Evolutionary conservation across 2,329 filamentous ascomycete genomes (phyloP).

Genomic region (Peltaster fructicola): DNA sequence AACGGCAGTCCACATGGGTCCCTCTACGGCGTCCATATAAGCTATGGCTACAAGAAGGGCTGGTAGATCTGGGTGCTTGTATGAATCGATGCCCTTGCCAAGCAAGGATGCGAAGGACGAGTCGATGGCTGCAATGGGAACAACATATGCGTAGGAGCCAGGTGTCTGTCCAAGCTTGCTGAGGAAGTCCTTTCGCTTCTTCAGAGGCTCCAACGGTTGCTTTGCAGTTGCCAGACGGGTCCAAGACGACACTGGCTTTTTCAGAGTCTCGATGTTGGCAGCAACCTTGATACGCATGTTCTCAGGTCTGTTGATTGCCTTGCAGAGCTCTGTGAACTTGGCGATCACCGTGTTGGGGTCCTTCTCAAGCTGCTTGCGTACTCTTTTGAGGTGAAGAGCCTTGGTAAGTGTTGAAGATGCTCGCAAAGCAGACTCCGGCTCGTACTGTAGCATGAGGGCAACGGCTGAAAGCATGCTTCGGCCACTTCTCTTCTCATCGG

Average conservation of each 20-base stretch:
- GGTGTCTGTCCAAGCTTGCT: slow-evolving; percentile 57
- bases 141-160: slow-evolving; percentile 57
- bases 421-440: slow-evolving; percentile 56
- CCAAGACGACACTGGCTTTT: slow-evolving; percentile 65
- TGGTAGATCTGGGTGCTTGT: slow-evolving; percentile 59
- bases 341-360: slow-evolving; percentile 57
- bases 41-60: slow-evolving; percentile 74
- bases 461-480: slow-evolving; percentile 44
- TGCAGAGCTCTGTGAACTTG: slow-evolving; percentile 61
- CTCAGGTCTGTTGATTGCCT: slow-evolving; percentile 59
- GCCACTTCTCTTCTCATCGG: slow-evolving; percentile 78
- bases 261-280: slow-evolving; percentile 58
- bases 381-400: slow-evolving; percentile 67
- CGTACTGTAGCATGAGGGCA: slow-evolving; percentile 62
- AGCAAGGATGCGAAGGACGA: slow-evolving; percentile 74
- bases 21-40: slow-evolving; percentile 85
- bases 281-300: slow-evolving; percentile 79
- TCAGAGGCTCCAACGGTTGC: slow-evolving; percentile 49
- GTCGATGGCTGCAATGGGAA: slow-evolving; percentile 85
- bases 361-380: slow-evolving; percentile 63
- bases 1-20: slow-evolving; percentile 83
- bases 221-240: slow-evolving; percentile 38
- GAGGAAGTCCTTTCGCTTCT: slow-evolving; percentile 51
- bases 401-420: slow-evolving; percentile 73
- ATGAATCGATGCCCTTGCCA: slow-evolving; percentile 55